Evolutionary conservation across 2,329 filamentous ascomycete genomes (phyloP).

Genomic region (Colletotrichum tamarilloi): DNA sequence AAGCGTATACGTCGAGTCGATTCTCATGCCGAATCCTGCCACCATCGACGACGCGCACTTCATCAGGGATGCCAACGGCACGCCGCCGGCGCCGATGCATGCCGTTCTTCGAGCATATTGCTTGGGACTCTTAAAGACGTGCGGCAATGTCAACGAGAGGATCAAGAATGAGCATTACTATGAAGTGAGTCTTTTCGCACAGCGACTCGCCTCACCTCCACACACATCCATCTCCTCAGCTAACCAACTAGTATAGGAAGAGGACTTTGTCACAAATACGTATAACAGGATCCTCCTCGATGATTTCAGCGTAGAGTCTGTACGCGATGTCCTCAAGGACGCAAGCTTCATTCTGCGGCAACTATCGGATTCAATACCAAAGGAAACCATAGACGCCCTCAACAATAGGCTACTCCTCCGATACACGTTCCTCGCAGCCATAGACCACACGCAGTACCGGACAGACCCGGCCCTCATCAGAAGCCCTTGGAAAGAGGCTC

Average conservation of each 20-base stretch:
- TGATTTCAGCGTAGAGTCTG: conserved; percentile 66
- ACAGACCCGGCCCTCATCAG: conserved; percentile 58
- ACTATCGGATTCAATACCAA: conserved; percentile 49
- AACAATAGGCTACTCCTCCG: conserved; percentile 74
- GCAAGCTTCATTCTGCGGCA: conserved; percentile 64
- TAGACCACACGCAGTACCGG: conserved; percentile 59
- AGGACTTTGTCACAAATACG: conserved; percentile 94
- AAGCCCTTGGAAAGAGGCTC: conserved; percentile 63
- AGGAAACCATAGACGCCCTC: conserved; percentile 66
- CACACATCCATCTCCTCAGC: neutral
- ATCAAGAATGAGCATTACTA: conserved; percentile 90
- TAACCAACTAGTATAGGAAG: conserved; percentile 72
- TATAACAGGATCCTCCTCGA: conserved; percentile 84
- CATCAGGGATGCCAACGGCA: conserved; percentile 45
- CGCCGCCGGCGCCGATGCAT: conserved; percentile 58
- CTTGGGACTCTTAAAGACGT: conserved; percentile 84
- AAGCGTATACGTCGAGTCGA: conserved; percentile 86
- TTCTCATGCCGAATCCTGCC: conserved; percentile 77
- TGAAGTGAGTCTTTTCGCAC: conserved; percentile 69
- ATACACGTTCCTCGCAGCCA: conserved; percentile 68
- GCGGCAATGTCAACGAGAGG: conserved; percentile 79
- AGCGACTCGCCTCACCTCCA: neutral
- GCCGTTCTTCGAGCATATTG: conserved; percentile 86
- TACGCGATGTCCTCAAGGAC: conserved; percentile 64
- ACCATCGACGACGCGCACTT: conserved; percentile 76